Evolutionary conservation across 2,329 filamentous ascomycete genomes (phyloP).

Genomic region (Trichoderma koningiopsis): DNA sequence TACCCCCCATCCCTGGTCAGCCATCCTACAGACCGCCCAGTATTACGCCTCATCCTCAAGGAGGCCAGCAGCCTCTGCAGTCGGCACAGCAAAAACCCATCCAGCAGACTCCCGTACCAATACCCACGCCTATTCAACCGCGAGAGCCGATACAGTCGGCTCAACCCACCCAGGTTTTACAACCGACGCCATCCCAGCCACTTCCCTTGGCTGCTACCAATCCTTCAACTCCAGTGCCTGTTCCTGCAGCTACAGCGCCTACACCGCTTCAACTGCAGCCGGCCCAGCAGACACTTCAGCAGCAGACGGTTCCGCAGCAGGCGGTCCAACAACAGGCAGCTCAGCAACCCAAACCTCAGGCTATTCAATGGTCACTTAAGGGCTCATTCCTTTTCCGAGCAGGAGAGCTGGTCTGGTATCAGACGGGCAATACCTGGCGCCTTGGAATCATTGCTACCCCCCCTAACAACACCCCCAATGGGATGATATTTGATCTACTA

Average conservation of each 20-base stretch:
- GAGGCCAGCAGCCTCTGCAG: slow-evolving; percentile 27
- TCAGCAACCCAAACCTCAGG: slow-evolving; percentile 21
- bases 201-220: slow-evolving; percentile 15
- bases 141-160: slow-evolving; percentile 30
- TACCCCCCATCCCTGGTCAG: slow-evolving; percentile 41
- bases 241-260: not conserved
- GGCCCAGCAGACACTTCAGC: not conserved
- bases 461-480: slow-evolving; percentile 39
- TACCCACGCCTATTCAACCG: slow-evolving; percentile 28
- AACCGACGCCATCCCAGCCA: slow-evolving; percentile 22
- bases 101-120: slow-evolving; percentile 5
- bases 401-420: slow-evolving; percentile 56
- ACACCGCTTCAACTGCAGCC: not conserved
- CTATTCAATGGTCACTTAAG: slow-evolving; percentile 39
- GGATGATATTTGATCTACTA: slow-evolving; percentile 42
- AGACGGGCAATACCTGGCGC: slow-evolving; percentile 51
- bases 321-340: not conserved
- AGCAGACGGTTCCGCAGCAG: slow-evolving; percentile 17
- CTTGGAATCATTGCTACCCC: slow-evolving; percentile 48
- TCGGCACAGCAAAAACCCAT: slow-evolving; percentile 17
- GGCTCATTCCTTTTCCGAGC: slow-evolving; percentile 46
- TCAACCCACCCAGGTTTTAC: slow-evolving; percentile 23
- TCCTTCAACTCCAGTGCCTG: slow-evolving; percentile 17
- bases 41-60: slow-evolving; percentile 30
- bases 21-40: slow-evolving; percentile 38